These are phyloP conservation scores for Amylostereum areolatum DNA, from an alignment of 1,284 basidiomycete species.

Conservation along the genomic window DNA sequence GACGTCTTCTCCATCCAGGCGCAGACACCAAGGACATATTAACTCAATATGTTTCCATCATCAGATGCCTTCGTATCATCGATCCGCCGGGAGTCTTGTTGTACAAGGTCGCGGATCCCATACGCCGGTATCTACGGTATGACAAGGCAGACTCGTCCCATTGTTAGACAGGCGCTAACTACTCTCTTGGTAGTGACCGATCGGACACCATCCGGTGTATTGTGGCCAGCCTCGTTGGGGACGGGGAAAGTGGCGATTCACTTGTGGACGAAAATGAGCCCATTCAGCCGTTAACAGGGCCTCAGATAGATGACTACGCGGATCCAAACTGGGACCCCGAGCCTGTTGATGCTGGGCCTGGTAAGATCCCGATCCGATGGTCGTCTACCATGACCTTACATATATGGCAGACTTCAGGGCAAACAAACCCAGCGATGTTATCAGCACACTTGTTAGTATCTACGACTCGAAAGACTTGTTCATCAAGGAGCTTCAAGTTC, in stretches of 20 bases:
- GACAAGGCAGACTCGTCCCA: conserved; percentile 2
- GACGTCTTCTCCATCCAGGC: conserved; percentile 91
- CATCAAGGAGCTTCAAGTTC: conserved; percentile 86
- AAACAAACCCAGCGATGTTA: conserved; percentile 83
- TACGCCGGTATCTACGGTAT: conserved; percentile 80
- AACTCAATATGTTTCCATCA: conserved; percentile 90
- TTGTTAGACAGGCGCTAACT: conserved; percentile 2
- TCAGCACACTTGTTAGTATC: conserved; percentile 92
- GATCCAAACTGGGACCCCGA: conserved; percentile 93
- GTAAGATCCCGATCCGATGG: conserved; percentile 32
- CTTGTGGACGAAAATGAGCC: conserved; percentile 77
- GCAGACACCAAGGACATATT: conserved; percentile 93
- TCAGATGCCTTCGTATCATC: conserved; percentile 84
- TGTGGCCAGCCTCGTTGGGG: conserved; percentile 86
- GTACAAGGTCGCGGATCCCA: conserved; percentile 88
- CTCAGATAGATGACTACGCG: conserved; percentile 76
- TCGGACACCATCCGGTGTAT: conserved; percentile 91
- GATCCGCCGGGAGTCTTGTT: conserved; percentile 91
- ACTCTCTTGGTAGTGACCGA: conserved; percentile 49
- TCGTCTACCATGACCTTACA: conserved; percentile 1
- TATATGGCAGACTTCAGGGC: conserved; percentile 70
- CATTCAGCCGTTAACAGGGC: conserved; percentile 64
- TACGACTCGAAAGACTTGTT: conserved; percentile 94
- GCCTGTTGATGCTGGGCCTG: conserved; percentile 88
- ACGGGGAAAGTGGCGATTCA: conserved; percentile 76